Evolutionary conservation across 768 basidiomycete species (phyloP).

Genomic region (Xerocomus potaroensis): DNA sequence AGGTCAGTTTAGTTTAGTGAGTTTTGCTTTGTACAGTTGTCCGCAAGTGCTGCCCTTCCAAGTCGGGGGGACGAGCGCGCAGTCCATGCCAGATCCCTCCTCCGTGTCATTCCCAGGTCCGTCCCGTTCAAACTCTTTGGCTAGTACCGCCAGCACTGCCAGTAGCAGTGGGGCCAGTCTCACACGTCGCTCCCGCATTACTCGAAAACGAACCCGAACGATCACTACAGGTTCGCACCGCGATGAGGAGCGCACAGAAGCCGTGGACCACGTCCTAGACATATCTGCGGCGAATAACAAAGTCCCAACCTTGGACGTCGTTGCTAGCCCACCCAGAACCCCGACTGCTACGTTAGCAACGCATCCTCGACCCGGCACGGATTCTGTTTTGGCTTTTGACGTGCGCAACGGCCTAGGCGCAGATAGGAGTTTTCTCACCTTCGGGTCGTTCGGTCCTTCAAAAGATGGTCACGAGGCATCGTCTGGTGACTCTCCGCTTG

Average conservation of each 20-base stretch:
- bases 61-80: slow-evolving; percentile 23
- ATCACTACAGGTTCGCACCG: slow-evolving; percentile 33
- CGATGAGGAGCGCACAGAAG: slow-evolving; percentile 16
- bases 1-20: neutral
- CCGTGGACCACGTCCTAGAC: slow-evolving; percentile 24
- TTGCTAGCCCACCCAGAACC: slow-evolving; percentile 10
- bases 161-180: slow-evolving; percentile 48
- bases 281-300: slow-evolving; percentile 25
- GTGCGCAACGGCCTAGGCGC: slow-evolving; percentile 6
- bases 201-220: slow-evolving; percentile 52
- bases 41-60: slow-evolving; percentile 11
- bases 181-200: slow-evolving; percentile 44
- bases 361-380: slow-evolving; percentile 10
- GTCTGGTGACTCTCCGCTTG: neutral
- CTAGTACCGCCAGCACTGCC: slow-evolving; percentile 44
- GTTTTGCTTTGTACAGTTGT: slow-evolving; percentile 9
- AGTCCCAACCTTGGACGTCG: slow-evolving; percentile 1
- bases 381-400: slow-evolving; percentile 10
- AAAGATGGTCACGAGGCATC: slow-evolving; percentile 12
- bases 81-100: slow-evolving; percentile 31
- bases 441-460: slow-evolving; percentile 24
- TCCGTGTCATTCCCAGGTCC: slow-evolving; percentile 25
- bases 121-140: slow-evolving; percentile 31
- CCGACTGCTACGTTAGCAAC: slow-evolving; percentile 9
- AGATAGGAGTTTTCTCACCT: slow-evolving; percentile 24